Evolutionary conservation across 495 filamentous ascomycete genomes (phyloP).

Genomic region (Trichoderma virens): DNA sequence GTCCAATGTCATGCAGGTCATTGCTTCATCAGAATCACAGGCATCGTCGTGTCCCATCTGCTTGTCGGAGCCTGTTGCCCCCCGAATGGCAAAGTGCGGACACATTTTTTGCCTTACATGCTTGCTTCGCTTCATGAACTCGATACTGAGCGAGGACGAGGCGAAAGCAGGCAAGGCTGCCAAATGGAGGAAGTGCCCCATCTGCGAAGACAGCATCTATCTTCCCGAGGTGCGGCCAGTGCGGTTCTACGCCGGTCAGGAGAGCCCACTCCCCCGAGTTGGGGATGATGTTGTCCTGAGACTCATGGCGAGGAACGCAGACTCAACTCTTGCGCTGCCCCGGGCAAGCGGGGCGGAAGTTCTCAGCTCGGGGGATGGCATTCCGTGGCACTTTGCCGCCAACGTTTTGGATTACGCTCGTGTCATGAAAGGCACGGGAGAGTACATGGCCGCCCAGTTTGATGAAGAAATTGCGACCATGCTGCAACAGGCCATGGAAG

Average conservation of each 20-base stretch:
- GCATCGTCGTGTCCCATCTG: slow-evolving; percentile 87
- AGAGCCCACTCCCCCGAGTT: slow-evolving; percentile 66
- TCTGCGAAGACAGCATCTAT: slow-evolving; percentile 87
- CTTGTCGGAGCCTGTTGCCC: slow-evolving; percentile 80
- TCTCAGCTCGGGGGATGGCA: slow-evolving; percentile 56
- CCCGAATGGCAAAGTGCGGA: slow-evolving; percentile 94
- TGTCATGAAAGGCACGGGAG: slow-evolving; percentile 88
- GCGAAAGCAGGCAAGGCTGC: slow-evolving; percentile 53
- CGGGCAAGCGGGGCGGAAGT: slow-evolving; percentile 67
- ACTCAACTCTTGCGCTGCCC: slow-evolving; percentile 79
- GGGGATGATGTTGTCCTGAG: slow-evolving; percentile 85
- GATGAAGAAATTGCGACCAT: slow-evolving; percentile 69
- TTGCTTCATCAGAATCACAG: slow-evolving; percentile 86
- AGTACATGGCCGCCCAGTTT: slow-evolving; percentile 77
- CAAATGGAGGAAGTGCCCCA: slow-evolving; percentile 91
- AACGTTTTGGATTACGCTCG: slow-evolving; percentile 92
- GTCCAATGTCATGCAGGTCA: slow-evolving; percentile 80
- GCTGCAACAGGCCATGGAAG: slow-evolving; percentile 68
- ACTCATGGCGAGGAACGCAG: slow-evolving; percentile 67
- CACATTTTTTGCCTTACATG: slow-evolving; percentile 97
- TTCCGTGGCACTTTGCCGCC: slow-evolving; percentile 91
- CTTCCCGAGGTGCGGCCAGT: slow-evolving; percentile 84
- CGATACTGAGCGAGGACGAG: slow-evolving; percentile 47
- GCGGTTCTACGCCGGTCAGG: slow-evolving; percentile 85
- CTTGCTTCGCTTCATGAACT: slow-evolving; percentile 92